These are phyloP conservation scores for Sorghum bicolor DNA, from an alignment of 176 grass and related monocot genomes.

Conservation along the genomic window Sorghum_bicolor_NCBIv3 NC_012879.2:8893501-8894000, in stretches of 20 bases:
- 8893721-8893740: not conserved
- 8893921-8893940: not conserved
- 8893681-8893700: not conserved
- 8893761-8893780: not conserved
- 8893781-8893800: not conserved
- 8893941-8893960: slow-evolving; percentile 15
- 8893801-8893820: not conserved
- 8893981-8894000: slow-evolving; percentile 88
- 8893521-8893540: not conserved
- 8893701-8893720: not conserved
- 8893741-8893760: not conserved
- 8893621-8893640: not conserved
- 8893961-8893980: slow-evolving; percentile 96
- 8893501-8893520: not conserved
- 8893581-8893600: not conserved
- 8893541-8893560: not conserved
- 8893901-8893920: not conserved
- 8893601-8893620: not conserved
- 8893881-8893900: not conserved
- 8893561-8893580: not conserved
- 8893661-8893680: not conserved
- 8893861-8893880: not conserved
- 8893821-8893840: not conserved
- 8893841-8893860: not conserved
- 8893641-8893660: not conserved